Evolutionary conservation across 331 rosid genomes (phyloP).

Genomic region (Quercus lobata): DNA sequence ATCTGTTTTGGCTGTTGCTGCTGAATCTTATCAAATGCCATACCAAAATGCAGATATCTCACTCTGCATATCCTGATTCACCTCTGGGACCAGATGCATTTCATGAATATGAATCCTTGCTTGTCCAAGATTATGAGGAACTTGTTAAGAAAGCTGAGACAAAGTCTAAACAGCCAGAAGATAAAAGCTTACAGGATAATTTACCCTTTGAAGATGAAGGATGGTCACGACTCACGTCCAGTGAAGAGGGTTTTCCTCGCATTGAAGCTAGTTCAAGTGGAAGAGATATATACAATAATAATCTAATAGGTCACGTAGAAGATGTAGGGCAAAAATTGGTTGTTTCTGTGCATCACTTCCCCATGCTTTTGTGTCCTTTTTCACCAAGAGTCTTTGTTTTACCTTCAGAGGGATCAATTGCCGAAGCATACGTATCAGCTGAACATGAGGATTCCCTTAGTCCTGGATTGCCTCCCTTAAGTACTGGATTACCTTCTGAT

Average conservation of each 20-base stretch:
- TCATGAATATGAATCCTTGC: slow-evolving; percentile 84
- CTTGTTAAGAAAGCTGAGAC: slow-evolving; percentile 51
- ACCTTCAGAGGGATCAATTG: slow-evolving; percentile 86
- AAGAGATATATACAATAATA: slow-evolving; percentile 45
- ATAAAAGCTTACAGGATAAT: slow-evolving; percentile 32
- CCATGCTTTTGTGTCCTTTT: slow-evolving; percentile 78
- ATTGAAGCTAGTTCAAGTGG: slow-evolving; percentile 56
- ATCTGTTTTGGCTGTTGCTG: not conserved
- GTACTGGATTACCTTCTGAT: slow-evolving; percentile 67
- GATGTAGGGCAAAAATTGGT: slow-evolving; percentile 55
- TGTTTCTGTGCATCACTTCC: slow-evolving; percentile 88
- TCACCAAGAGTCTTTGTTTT: slow-evolving; percentile 94
- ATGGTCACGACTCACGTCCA: slow-evolving; percentile 42
- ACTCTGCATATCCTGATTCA: slow-evolving; percentile 77
- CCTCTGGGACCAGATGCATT: slow-evolving; percentile 97
- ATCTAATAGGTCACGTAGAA: slow-evolving; percentile 34
- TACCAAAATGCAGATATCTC: slow-evolving; percentile 60
- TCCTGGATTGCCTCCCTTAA: slow-evolving; percentile 83
- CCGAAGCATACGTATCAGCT: slow-evolving; percentile 69
- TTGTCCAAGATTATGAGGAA: slow-evolving; percentile 91
- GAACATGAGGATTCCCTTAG: slow-evolving; percentile 70
- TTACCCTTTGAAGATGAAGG: slow-evolving; percentile 46
- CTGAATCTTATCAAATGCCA: slow-evolving; percentile 17
- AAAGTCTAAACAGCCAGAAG: slow-evolving; percentile 21
- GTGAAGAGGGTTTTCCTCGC: slow-evolving; percentile 40